Evolutionary conservation across 495 filamentous ascomycete species (phyloP).

Genomic region (Penicillium flavigenum): DNA sequence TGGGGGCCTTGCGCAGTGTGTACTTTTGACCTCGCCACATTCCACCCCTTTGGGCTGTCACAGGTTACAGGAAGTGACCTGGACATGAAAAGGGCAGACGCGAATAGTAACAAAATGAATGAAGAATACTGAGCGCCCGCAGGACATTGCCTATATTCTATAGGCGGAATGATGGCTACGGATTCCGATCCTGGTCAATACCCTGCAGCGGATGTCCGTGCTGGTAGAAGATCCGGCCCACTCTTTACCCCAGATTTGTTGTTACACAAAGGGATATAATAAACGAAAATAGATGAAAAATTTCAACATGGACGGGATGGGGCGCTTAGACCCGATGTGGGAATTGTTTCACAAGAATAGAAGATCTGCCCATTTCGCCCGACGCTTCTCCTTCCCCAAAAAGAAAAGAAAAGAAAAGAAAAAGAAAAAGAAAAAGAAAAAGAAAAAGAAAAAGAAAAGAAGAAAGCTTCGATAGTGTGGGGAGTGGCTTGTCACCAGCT

Average conservation of each 20-base stretch:
- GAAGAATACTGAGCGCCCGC: not conserved
- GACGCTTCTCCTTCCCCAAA: not conserved
- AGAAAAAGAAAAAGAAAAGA: not conserved
- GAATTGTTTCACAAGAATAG: not conserved
- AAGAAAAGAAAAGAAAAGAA: not conserved
- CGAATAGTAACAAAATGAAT: not conserved
- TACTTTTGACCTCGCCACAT: slow-evolving; percentile 20
- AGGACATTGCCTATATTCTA: not conserved
- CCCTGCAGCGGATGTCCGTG: slow-evolving; percentile 44
- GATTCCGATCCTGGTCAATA: slow-evolving; percentile 26
- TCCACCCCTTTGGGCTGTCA: slow-evolving; percentile 15
- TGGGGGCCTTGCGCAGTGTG: slow-evolving; percentile 19
- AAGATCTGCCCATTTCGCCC: not conserved
- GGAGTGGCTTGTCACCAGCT: slow-evolving; percentile 2
- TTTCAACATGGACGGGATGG: slow-evolving; percentile 17
- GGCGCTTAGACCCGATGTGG: slow-evolving; percentile 3
- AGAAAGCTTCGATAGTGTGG: slow-evolving; percentile 6
- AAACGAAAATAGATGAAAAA: slow-evolving; percentile 1
- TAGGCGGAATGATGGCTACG: slow-evolving; percentile 7
- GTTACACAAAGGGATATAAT: slow-evolving; percentile 19
- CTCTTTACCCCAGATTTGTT: slow-evolving; percentile 45
- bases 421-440: not conserved
- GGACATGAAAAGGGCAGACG: not conserved
- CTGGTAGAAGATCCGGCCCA: slow-evolving; percentile 45
- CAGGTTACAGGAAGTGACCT: not conserved